Evolutionary conservation across 768 basidiomycete genomes (phyloP).

Genomic region (Lyophyllum shimeji): DNA sequence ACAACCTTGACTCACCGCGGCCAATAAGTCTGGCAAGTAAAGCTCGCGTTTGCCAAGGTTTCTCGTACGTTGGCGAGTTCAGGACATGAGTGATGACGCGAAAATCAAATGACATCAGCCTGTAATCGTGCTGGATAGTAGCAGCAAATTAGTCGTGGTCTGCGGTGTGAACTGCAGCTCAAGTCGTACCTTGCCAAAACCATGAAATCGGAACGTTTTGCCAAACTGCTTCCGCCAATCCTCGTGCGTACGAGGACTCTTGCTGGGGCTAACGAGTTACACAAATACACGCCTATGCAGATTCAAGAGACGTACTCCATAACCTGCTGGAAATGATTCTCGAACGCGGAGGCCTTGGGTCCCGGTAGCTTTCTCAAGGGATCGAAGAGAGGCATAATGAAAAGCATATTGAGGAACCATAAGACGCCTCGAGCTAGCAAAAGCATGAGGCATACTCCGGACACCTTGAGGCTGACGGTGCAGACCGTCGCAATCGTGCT

Average conservation of each 20-base stretch:
- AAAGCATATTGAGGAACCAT: conserved; percentile 43
- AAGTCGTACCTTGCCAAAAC: conserved; percentile 46
- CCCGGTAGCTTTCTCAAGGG: conserved; percentile 50
- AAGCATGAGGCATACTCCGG: conserved; percentile 27
- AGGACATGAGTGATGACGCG: conserved; percentile 48
- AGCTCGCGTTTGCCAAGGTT: conserved; percentile 55
- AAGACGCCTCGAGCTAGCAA: conserved; percentile 33
- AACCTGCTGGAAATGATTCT: conserved; percentile 44
- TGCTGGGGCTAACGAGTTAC: conserved; percentile 35
- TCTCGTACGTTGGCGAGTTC: conserved; percentile 47
- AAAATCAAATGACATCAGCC: conserved; percentile 53
- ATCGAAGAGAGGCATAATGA: conserved; percentile 45
- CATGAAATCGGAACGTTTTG: conserved; percentile 54
- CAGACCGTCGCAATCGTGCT: conserved; percentile 6
- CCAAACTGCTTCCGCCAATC: conserved; percentile 46
- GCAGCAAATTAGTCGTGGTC: neutral
- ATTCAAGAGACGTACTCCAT: conserved; percentile 39
- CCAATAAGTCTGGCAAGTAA: conserved; percentile 50
- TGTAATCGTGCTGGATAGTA: conserved; percentile 45
- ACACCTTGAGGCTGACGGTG: conserved; percentile 23
- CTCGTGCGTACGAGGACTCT: conserved; percentile 38
- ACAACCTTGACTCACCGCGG: conserved; percentile 32
- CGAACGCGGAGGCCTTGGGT: conserved; percentile 38
- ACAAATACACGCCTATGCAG: neutral
- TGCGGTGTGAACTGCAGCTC: neutral